A percentile compares a stretch with the other conserved stretches of the same genome.
These are phyloP conservation scores for Nicotiana tabacum DNA, from an alignment of 257 asterid species.

Conservation along the genomic window DNA sequence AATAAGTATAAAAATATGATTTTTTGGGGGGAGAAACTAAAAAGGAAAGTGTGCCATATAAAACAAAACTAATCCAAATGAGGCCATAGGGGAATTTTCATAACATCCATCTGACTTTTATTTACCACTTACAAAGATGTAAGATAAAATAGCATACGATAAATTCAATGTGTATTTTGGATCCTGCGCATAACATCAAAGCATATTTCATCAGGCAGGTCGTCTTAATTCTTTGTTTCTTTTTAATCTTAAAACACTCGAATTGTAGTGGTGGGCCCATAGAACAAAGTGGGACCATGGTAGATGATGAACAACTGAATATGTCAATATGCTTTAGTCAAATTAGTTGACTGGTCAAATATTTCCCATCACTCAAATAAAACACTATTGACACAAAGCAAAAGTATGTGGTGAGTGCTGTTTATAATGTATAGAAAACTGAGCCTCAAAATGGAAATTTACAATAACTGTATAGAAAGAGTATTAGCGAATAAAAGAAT, in stretches of 20 bases:
- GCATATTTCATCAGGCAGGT: too few relatives aligned
- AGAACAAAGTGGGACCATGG: conserved; percentile 24
- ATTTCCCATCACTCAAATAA: conserved; percentile 23
- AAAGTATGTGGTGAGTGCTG: conserved; percentile 25
- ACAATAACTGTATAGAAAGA: neutral
- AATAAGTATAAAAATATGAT: too few relatives aligned
- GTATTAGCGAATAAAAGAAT: conserved; percentile 45
- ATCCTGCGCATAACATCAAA: too few relatives aligned
- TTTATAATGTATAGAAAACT: conserved; percentile 24
- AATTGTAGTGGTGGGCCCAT: neutral
- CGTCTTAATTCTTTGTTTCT: too few relatives aligned
- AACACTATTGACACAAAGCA: conserved; percentile 32
- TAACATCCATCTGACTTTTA: neutral
- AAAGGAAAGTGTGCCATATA: too few relatives aligned
- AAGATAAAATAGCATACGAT: too few relatives aligned
- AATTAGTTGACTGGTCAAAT: conserved; percentile 59
- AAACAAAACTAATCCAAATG: too few relatives aligned
- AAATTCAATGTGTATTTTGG: too few relatives aligned
- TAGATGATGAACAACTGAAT: conserved; percentile 7
- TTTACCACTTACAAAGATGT: too few relatives aligned
- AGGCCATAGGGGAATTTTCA: neutral
- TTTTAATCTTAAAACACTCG: too few relatives aligned
- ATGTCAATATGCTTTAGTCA: conserved; percentile 29
- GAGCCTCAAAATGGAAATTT: conserved; percentile 23
- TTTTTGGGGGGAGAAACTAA: too few relatives aligned